phyloP scores from a whole-genome alignment of 371 early-diverging fungal genomes.

The Haplosporangium sp. region DNA sequence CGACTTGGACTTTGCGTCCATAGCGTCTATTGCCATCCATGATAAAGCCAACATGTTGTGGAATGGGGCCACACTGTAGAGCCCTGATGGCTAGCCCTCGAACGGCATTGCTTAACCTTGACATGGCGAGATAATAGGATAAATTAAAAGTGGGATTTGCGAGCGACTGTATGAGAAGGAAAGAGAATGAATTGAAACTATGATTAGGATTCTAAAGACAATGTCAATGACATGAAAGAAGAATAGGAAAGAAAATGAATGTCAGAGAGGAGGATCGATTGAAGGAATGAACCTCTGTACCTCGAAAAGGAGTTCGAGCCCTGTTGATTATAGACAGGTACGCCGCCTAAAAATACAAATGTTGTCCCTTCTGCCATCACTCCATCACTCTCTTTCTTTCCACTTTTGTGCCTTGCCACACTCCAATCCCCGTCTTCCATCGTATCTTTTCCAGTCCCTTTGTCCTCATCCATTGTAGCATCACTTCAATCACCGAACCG shows the following conservation, averaged over 20 bases:
- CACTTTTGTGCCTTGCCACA: no score
- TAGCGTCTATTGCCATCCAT: conserved; percentile 99
- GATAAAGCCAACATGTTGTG: conserved; percentile 96
- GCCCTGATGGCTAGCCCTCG: conserved; percentile 58
- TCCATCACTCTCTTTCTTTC: neutral
- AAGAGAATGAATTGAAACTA: no score
- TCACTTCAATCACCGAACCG: no score
- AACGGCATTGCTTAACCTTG: conserved; percentile 8
- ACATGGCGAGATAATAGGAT: conserved; percentile 5
- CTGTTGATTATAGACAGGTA: no score
- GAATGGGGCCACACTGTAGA: conserved; percentile 83
- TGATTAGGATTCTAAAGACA: no score
- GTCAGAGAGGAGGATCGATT: neutral
- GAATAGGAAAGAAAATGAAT: neutral
- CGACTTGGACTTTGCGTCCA: conserved; percentile 72
- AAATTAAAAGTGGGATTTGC: neutral
- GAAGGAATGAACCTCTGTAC: no score
- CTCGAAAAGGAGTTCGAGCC: no score
- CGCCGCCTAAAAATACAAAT: neutral
- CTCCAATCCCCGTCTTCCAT: no score
- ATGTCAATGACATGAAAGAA: neutral
- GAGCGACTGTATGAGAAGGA: neutral
- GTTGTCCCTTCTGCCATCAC: neutral
- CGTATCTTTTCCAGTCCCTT: no score
- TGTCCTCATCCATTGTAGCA: neutral